Percentiles rank a stretch among this genome's conserved stretches.
These are phyloP conservation scores for Solanum etuberosum DNA, from an alignment of 257 asterid species.

Conservation along the genomic window DNA sequence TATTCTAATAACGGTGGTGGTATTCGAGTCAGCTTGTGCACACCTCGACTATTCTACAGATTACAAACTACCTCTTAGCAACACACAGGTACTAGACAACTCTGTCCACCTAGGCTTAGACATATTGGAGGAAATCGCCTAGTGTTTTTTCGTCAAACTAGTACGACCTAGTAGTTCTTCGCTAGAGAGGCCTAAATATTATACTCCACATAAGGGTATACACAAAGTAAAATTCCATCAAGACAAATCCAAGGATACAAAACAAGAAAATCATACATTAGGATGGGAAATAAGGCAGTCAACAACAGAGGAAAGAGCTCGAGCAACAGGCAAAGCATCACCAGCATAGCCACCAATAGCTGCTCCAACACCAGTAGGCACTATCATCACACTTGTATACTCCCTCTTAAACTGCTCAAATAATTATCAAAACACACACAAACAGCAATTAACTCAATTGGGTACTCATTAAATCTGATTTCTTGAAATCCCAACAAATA, in stretches of 20 bases:
- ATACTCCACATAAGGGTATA: not conserved
- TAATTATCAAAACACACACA: not conserved
- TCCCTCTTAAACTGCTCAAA: conserved; percentile 50
- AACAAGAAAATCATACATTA: conserved; percentile 35
- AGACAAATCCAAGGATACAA: not conserved
- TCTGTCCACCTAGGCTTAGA: not conserved
- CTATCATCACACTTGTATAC: conserved; percentile 88
- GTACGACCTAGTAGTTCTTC: not conserved
- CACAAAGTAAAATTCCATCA: not conserved
- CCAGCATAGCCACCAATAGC: conserved; percentile 95
- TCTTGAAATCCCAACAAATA: not conserved
- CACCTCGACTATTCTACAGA: not conserved
- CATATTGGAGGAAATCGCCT: not conserved
- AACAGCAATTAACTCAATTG: not conserved
- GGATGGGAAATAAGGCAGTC: conserved; percentile 95
- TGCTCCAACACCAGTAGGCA: conserved; percentile 94
- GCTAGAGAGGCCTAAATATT: not conserved
- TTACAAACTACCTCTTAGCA: not conserved
- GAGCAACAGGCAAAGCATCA: conserved; percentile 86
- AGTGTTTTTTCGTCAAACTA: not conserved
- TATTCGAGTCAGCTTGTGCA: not conserved
- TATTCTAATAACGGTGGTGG: not conserved
- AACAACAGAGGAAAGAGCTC: conserved; percentile 72
- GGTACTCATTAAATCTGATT: not conserved
- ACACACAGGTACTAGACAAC: not conserved